Evolutionary conservation across 495 filamentous ascomycete genomes (phyloP), one percentile per base, ranked within the genome.

Genomic region (Baudoinia panamericana): DNA sequence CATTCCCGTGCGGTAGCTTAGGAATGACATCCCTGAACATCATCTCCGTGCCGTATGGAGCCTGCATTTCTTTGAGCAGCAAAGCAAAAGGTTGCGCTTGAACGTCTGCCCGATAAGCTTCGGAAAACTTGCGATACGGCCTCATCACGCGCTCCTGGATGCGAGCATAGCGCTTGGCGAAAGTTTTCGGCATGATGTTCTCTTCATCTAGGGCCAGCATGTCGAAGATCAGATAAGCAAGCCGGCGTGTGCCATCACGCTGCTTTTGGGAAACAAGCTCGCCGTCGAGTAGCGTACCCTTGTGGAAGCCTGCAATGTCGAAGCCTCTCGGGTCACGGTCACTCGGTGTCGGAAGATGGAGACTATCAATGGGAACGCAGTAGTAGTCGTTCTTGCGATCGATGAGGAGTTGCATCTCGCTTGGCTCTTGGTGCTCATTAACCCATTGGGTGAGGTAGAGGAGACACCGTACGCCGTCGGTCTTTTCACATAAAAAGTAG

Each of bases 401-500:
- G 61, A 97, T 93, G 43, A 97, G 66, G 67, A 92, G 93, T 46
- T 73, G 66, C 36, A 75, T 71, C 41, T 81, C 68, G 5, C 17
- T 16, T 5, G 18, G 11, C 5, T 68, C 63, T 40, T 65, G 65
- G 7, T 48, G 49, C 9, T 70, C 62, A 18, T 59, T 63, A 17
- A 38, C 25, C 37, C 39, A 36, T 13, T 69, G 66, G 44, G 82
- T 81, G 46, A 87, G 77, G 67, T 88, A 97, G 56, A 97, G 75
- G 16, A 97, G 71, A 58, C 87, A 95, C 29, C 90, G 77, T 52
- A 96, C 84, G 25, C 90, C 90, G 56, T 97, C 90, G 0, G 88
- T 93, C 62, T 97, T 97, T 63, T 97, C 90, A 66, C 90, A 95
- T 49, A 97, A 82, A 56, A 83, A 96, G 63, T 95, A 97, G 74